Conservation (phyloP, 2,329 filamentous ascomycete genomes). For the Arachnomyces sp. region DNA sequence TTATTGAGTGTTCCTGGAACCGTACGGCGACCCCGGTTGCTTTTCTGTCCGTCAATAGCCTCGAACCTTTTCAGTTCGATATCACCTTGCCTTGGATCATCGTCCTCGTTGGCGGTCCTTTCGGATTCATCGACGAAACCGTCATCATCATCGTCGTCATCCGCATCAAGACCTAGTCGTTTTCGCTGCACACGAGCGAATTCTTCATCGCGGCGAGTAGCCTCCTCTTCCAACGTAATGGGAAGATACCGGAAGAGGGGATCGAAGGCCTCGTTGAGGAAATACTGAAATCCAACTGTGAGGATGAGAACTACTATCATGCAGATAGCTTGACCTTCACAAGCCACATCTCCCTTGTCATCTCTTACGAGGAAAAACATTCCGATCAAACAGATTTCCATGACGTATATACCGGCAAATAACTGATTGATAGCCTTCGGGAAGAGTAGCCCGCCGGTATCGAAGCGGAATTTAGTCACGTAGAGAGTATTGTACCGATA, state of each 20-base stretch:
- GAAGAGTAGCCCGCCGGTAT: constrained; percentile 88
- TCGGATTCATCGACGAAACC: constrained; percentile 32
- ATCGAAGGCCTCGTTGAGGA: constrained; percentile 74
- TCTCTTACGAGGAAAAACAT: constrained; percentile 74
- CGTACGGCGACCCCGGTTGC: constrained; percentile 8
- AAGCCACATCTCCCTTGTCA: constrained; percentile 45
- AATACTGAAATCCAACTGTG: constrained; percentile 67
- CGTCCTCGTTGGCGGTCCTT: constrained; percentile 21
- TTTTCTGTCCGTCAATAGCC: constrained; percentile 11
- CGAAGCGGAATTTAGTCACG: constrained; percentile 77
- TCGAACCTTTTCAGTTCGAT: constrained; percentile 39
- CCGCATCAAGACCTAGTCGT: constrained; percentile 55
- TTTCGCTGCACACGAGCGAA: constrained; percentile 72
- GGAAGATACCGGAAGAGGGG: constrained; percentile 84
- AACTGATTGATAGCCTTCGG: constrained; percentile 90
- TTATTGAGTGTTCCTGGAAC: constrained; percentile 14
- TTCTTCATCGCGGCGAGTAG: constrained; percentile 78
- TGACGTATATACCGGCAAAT: constrained; percentile 88
- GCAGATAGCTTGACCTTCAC: constrained; percentile 66
- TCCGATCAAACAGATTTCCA: constrained; percentile 84
- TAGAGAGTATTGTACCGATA: constrained; percentile 97
- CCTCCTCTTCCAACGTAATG: constrained; percentile 92
- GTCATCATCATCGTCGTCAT: constrained; percentile 40
- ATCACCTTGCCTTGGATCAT: constrained; percentile 37
- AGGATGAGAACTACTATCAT: constrained; percentile 70